phyloP scores from a whole-genome alignment of 192 early-diverging fungal species.

The Coemansia reversa region DNA sequence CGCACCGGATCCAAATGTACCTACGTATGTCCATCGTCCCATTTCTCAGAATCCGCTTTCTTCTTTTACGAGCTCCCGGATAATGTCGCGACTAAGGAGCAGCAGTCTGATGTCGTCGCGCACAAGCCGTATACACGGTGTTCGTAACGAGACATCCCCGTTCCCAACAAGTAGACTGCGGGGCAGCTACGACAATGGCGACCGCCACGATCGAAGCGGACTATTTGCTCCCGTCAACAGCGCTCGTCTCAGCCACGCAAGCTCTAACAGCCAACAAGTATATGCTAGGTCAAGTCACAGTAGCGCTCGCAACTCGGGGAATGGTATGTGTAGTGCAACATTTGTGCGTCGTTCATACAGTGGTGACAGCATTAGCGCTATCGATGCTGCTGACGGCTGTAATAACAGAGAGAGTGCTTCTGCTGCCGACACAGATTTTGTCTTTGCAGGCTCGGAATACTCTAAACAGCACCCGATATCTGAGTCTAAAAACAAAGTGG shows the following conservation, averaged over 20 bases:
- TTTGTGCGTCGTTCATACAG: background rate
- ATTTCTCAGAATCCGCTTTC: conserved; percentile 10
- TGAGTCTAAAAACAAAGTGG: no score
- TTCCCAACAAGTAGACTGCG: background rate
- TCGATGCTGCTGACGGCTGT: no score
- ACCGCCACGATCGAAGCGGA: conserved; percentile 16
- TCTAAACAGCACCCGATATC: no score
- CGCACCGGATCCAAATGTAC: no score
- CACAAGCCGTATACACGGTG: conserved; percentile 1
- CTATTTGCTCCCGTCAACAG: conserved; percentile 38
- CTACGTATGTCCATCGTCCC: background rate
- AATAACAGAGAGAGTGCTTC: no score
- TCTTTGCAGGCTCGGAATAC: no score
- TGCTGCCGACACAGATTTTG: no score
- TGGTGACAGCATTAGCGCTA: background rate
- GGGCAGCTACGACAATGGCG: background rate
- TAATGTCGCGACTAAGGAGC: conserved; percentile 21
- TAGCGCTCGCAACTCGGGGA: conserved; percentile 2
- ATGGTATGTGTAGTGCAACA: conserved; percentile 4
- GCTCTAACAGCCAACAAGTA: background rate
- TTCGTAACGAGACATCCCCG: conserved; percentile 5
- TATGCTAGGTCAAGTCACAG: conserved; percentile 6
- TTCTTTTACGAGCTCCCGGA: conserved; percentile 5
- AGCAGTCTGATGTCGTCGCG: conserved; percentile 19
- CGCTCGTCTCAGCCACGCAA: conserved; percentile 13